Evolutionary conservation across 371 early-diverging fungal genomes (phyloP), one percentile per base, ranked within the genome.

Genomic region (Lichtheimia hyalospora): DNA sequence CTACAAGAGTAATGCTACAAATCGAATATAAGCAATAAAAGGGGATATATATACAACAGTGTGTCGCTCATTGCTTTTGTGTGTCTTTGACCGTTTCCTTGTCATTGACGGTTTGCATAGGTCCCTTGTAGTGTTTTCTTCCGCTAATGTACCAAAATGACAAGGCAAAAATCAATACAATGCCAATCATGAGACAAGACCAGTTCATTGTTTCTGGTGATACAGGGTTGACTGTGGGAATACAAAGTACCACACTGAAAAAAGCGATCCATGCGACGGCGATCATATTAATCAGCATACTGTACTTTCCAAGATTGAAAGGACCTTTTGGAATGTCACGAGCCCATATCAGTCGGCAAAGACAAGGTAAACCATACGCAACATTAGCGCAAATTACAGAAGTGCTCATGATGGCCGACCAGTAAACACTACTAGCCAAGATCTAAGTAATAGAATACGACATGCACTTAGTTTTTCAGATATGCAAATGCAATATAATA

Each of bases 331-430:
- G 51, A 23, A 58, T 24, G 6, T 41, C 41, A 34, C 52, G 18
- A 40, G 60, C 61, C 61, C 63, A 70, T 8, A 70, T 58, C 48
- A 70, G 44, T 7, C 70, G 70, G 34, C 70, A 70, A 39, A 66
- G 39, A 16, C 58, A 61, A 4, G 70, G 70, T 2, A 66, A 48
- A 28, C 68, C 68, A 43, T 70, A 70, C 3, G 70, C 60, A n/a
- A 66, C 57, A 42, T 56, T 68, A 23, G 62, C 56, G 25, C 60
- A 55, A 27, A 69, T 63, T 3, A 69, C 70, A 0, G 64, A 63
- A 20, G 61, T 52, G 18, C 59, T 61, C 59, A 69, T 54, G 34
- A 69, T 60, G 21, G 67, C 66, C 16, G 62, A 58, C 70, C 70
- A 70, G 46, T 60, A 70, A 7, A 66, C 59, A 2, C 48, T 34